Percentiles rank a stretch among this genome's conserved stretches.
These are phyloP conservation scores for Hericium alpestre DNA, from an alignment of 768 basidiomycete species.

Conservation along the genomic window DNA sequence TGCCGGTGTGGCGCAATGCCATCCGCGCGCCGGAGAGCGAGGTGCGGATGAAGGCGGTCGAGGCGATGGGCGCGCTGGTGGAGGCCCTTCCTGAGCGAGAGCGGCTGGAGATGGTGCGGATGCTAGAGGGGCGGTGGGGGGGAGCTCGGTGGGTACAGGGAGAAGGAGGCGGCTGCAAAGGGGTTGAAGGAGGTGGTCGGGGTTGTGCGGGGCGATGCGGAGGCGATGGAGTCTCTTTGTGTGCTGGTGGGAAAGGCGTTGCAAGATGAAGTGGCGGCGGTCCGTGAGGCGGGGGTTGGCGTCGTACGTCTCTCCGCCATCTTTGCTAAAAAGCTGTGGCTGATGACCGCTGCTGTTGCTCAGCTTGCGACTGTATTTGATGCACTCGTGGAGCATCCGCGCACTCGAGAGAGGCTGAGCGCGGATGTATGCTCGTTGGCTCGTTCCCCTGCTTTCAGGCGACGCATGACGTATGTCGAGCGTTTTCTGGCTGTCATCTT, in stretches of 20 bases:
- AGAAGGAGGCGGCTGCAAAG: constrained; percentile 60
- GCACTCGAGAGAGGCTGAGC: constrained; percentile 3
- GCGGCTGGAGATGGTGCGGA: constrained; percentile 27
- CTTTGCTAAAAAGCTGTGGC: constrained; percentile 6
- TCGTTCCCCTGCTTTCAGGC: constrained; percentile 1
- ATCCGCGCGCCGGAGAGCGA: constrained; percentile 53
- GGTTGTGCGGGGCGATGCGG: constrained; percentile 18
- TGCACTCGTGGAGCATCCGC: constrained; percentile 9
- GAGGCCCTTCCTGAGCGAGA: constrained; percentile 37
- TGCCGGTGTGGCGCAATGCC: constrained; percentile 60
- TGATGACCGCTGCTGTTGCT: neutral
- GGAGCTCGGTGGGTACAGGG: constrained; percentile 57
- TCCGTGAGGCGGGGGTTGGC: constrained; percentile 64
- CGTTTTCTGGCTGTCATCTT: constrained; percentile 10
- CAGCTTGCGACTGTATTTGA: constrained; percentile 2
- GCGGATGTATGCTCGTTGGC: neutral
- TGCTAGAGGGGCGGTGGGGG: constrained; percentile 46
- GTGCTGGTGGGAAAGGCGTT: constrained; percentile 33
- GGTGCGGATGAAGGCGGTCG: constrained; percentile 61
- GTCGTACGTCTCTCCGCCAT: constrained; percentile 38
- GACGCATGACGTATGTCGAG: constrained; percentile 11
- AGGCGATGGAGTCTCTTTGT: neutral
- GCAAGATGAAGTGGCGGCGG: constrained; percentile 73
- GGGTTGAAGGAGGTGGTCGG: constrained; percentile 40
- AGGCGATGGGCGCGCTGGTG: constrained; percentile 50